Base-by-base conservation (phyloP, 2,329 filamentous ascomycete species). In the Stemphylium lycopersici region DNA sequence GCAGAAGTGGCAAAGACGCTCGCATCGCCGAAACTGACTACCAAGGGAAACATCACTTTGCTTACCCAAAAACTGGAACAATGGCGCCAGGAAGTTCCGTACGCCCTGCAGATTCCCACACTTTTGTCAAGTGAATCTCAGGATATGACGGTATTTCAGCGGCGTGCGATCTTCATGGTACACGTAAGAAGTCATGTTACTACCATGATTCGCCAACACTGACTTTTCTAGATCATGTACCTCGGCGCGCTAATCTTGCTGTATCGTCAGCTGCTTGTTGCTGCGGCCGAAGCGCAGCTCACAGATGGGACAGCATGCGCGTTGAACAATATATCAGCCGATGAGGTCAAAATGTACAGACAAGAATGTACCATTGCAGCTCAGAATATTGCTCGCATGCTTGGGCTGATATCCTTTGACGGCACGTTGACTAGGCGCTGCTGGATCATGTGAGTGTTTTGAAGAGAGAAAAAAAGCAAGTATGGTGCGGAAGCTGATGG, bases 101-200 rank as follows among this genome's bases (percentile, higher is more conserved):
- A 50, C 3, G 64, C 55, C 22, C 54, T 76, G 43, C 72, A 73
- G 36, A 66, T 76, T 6, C 48, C 65, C 0, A 66, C 62, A 1
- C 61, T 76, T 13, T 71, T 66, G 5, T 70, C 69, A 13, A 52
- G 47, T 26, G 61, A 58, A 5, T 59, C 64, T 1, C 64, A 67
- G 20, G 50, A 64, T 2, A 40, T 76, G 20, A 70, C 61, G 4
- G 26, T 67, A 3, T 73, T 67, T 34, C 69, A 76, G 48, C 58
- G 67, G 31, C 63, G 74, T 32, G 70, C 72, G 1, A 70, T 75
- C 20, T 59, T 76, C 13, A 73, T 76, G 71, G 65, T 76, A 26
- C 73, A 76, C 45, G 71, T 73, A 61, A 48, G 68, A 43, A 5
- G 4, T 24, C 15, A 31, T 20, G 4, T 29, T 20, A 26, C 26